These are phyloP conservation scores for Rhodotorula sp. DNA, from an alignment of 1,284 basidiomycete species.

Conservation along the genomic window DNA sequence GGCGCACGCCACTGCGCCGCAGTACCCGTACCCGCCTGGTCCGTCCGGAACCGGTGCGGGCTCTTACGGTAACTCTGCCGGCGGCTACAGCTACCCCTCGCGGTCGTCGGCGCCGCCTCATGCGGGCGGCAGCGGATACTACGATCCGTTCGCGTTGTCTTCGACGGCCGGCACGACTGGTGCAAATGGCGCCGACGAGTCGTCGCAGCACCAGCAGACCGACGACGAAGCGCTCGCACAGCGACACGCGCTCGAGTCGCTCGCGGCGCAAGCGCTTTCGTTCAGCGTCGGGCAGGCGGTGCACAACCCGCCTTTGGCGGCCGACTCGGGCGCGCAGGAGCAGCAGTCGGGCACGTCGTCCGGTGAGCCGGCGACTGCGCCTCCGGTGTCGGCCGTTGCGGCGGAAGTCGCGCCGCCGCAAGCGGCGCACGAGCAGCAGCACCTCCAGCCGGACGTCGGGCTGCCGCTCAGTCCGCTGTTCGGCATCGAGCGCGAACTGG, in stretches of 20 bases:
- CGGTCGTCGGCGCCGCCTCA: neutral
- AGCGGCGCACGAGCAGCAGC: too few species aligned
- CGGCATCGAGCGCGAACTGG: too few species aligned
- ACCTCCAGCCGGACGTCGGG: too few species aligned
- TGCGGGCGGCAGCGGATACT: neutral
- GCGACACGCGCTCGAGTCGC: constrained; percentile 18
- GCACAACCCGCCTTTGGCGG: neutral
- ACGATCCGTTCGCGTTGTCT: constrained; percentile 5
- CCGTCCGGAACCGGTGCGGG: neutral
- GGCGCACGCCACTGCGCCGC: neutral
- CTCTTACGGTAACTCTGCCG: too few species aligned
- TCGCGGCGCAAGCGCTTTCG: constrained; percentile 23
- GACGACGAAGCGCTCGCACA: constrained; percentile 3
- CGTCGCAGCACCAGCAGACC: neutral
- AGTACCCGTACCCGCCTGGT: neutral
- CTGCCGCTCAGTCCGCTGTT: too few species aligned
- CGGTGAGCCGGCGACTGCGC: too few species aligned
- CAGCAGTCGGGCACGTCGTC: too few species aligned
- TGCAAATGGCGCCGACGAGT: neutral
- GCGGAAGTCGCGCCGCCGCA: too few species aligned
- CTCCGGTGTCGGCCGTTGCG: too few species aligned
- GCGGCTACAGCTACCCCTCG: too few species aligned
- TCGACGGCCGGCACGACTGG: neutral
- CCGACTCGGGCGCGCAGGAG: too few species aligned
- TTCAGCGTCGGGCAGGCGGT: constrained; percentile 10